phyloP scores from a whole-genome alignment of 2,329 filamentous ascomycete genomes.

The Microdochium bolleyi region DNA sequence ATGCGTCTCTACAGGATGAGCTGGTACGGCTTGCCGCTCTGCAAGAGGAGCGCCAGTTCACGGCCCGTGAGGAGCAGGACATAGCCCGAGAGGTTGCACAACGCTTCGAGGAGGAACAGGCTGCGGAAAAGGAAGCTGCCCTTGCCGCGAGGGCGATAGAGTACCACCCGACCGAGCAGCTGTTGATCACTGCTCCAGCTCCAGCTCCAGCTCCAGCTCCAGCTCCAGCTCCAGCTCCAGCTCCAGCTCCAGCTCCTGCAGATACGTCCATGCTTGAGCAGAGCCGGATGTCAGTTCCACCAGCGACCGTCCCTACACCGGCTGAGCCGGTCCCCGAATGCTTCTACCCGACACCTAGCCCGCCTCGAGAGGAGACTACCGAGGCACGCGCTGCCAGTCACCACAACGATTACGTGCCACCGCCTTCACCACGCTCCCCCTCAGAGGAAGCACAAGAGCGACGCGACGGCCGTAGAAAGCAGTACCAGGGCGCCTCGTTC shows the following conservation, averaged over 20 bases:
- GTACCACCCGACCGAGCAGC: neutral
- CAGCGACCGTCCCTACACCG: neutral
- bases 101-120: constrained; percentile 23
- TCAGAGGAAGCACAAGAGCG: constrained; percentile 20
- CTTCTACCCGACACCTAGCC: neutral
- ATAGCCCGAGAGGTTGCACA: constrained; percentile 23
- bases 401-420: neutral
- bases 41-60: constrained; percentile 28
- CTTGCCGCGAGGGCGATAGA: neutral
- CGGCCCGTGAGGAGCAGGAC: constrained; percentile 19
- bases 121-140: constrained; percentile 9
- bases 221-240: too few relatives aligned
- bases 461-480: constrained; percentile 16
- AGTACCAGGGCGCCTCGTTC: constrained; percentile 37
- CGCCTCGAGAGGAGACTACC: neutral
- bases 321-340: neutral
- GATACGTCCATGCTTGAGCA: neutral
- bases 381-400: neutral
- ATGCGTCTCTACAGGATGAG: constrained; percentile 47
- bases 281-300: neutral
- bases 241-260: too few relatives aligned
- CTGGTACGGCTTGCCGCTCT: constrained; percentile 46
- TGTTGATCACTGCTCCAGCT: too few relatives aligned
- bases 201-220: too few relatives aligned
- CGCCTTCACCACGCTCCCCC: constrained; percentile 14